A percentile compares a stretch with the other conserved stretches of the same genome.
Evolutionary conservation across 1,284 basidiomycete species (phyloP).

Genomic region (Papiliotrema laurentii): DNA sequence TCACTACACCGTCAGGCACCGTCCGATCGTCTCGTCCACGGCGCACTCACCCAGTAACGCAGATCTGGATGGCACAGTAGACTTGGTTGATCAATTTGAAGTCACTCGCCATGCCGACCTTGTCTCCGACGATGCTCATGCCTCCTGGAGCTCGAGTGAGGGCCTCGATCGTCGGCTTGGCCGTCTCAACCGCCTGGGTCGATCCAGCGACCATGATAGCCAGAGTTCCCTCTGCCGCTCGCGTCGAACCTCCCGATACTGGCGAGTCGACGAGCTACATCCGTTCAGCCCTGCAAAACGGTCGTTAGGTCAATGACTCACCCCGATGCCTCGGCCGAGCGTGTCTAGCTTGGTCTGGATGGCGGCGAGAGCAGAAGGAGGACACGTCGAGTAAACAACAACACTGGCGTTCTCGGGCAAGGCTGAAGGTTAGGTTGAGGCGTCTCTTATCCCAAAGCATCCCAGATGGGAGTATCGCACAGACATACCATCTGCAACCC

Average conservation of each 20-base stretch:
- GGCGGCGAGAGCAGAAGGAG: constrained; percentile 32
- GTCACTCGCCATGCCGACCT: constrained; percentile 30
- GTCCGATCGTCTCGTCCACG: neutral
- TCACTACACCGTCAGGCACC: constrained; percentile 20
- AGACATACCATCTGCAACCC: constrained; percentile 28
- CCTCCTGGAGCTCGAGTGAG: constrained; percentile 32
- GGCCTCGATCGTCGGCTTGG: constrained; percentile 31
- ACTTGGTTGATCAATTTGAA: constrained; percentile 46
- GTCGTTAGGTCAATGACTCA: constrained; percentile 10
- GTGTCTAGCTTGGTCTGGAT: constrained; percentile 30
- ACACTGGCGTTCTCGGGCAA: constrained; percentile 34
- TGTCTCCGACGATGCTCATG: constrained; percentile 28
- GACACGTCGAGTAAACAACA: constrained; percentile 46
- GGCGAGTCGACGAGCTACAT: constrained; percentile 42
- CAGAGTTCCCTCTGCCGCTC: constrained; percentile 42
- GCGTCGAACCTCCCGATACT: constrained; percentile 44
- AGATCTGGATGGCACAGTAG: constrained; percentile 36
- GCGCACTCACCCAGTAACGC: constrained; percentile 17
- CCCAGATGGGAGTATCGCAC: neutral
- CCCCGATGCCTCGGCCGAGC: constrained; percentile 28
- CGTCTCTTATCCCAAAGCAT: neutral
- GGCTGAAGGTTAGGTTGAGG: constrained; percentile 9
- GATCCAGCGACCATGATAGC: constrained; percentile 45
- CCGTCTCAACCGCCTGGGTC: constrained; percentile 19
- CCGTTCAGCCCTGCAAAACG: neutral